phyloP scores from a whole-genome alignment of 805 yeast species.

The Pichia pseudocactophila region DNA sequence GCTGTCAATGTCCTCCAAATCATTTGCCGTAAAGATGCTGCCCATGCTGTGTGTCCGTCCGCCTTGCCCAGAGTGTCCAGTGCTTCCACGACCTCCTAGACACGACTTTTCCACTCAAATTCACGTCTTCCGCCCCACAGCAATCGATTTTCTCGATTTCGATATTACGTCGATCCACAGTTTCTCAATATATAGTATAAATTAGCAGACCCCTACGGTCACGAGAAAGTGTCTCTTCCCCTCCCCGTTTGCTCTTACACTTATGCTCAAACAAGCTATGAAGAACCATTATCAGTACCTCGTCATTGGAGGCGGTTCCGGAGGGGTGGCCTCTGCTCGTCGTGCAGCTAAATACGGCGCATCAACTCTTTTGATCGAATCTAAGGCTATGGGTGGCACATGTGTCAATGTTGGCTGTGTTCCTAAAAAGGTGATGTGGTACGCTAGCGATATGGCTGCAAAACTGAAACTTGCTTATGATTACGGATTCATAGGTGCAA shows the following conservation, averaged over 20 bases:
- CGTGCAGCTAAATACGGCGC: constrained; percentile 94
- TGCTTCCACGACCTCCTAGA: too few relatives aligned
- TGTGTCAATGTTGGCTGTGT: constrained; percentile 99
- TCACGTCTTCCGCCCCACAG: too few relatives aligned
- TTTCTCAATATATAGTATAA: too few relatives aligned
- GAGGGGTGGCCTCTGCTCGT: constrained; percentile 98
- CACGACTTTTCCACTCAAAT: too few relatives aligned
- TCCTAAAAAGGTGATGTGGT: constrained; percentile 99
- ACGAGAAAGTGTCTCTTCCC: too few relatives aligned
- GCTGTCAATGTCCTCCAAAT: neutral
- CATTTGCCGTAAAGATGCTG: neutral
- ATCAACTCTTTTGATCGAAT: constrained; percentile 74
- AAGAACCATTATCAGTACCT: constrained; percentile 71
- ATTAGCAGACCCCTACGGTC: too few relatives aligned
- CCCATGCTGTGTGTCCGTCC: constrained; percentile 1
- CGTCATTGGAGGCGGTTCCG: constrained; percentile 98
- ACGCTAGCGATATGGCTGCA: constrained; percentile 83
- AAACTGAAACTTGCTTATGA: constrained; percentile 66
- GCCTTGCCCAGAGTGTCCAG: too few relatives aligned
- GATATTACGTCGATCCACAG: too few relatives aligned
- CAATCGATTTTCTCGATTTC: too few relatives aligned
- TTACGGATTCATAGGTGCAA: constrained; percentile 63
- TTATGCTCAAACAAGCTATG: constrained; percentile 19
- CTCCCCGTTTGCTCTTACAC: too few relatives aligned
- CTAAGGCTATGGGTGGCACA: constrained; percentile 86